Evolutionary conservation across 1,284 basidiomycete species (phyloP).

Genomic region (Meripilus lineatus): DNA sequence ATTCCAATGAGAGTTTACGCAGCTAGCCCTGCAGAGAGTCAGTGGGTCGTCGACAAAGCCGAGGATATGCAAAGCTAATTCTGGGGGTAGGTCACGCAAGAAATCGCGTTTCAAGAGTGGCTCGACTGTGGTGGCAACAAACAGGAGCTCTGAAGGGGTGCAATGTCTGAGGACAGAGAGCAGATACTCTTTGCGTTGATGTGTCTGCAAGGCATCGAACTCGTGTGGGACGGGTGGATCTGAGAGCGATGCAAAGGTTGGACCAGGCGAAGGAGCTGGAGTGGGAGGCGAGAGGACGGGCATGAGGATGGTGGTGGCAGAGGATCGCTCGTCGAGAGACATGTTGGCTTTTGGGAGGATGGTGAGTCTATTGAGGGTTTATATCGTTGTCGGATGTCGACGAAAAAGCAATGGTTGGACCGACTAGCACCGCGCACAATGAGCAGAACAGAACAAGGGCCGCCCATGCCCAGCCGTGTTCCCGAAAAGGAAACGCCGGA

Average conservation of each 20-base stretch:
- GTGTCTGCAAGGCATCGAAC: constrained; percentile 33
- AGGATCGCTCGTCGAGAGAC: constrained; percentile 1
- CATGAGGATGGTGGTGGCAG: constrained; percentile 51
- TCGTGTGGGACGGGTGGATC: constrained; percentile 17
- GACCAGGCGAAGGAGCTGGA: constrained; percentile 60
- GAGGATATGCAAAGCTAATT: constrained; percentile 81
- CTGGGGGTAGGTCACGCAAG: constrained; percentile 75
- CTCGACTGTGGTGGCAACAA: constrained; percentile 70
- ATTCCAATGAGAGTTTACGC: constrained; percentile 79
- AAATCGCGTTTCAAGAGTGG: constrained; percentile 89
- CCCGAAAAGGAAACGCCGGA: too few relatives aligned
- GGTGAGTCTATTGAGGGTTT: too few relatives aligned
- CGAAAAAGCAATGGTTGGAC: too few relatives aligned
- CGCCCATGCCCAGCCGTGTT: too few relatives aligned
- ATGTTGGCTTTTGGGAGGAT: too few relatives aligned
- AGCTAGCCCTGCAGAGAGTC: constrained; percentile 68
- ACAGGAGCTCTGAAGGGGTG: constrained; percentile 72
- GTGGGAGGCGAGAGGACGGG: constrained; percentile 63
- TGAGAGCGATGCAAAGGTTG: constrained; percentile 16
- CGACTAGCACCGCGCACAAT: too few relatives aligned
- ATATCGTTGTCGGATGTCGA: too few relatives aligned
- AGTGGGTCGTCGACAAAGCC: constrained; percentile 79
- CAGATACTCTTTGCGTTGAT: constrained; percentile 58
- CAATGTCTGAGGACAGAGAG: constrained; percentile 60
- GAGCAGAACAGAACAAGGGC: too few relatives aligned